Evolutionary conservation across 306 rosid species (phyloP).

Genomic region (Boehmeria nivea): DNA sequence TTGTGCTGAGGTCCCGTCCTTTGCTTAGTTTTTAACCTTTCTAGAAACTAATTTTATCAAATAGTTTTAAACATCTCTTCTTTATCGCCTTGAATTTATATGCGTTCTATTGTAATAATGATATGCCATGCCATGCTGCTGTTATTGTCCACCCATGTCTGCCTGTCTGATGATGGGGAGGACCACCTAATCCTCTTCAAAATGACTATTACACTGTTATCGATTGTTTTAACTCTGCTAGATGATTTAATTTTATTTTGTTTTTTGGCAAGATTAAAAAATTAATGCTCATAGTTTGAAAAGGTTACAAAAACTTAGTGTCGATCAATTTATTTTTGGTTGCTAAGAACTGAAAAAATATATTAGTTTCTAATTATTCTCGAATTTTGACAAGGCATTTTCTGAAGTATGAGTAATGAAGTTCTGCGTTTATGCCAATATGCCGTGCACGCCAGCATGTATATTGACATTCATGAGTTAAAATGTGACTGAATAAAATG

Average conservation of each 20-base stretch:
- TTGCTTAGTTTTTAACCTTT: slow-evolving; percentile 14
- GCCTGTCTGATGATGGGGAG: not conserved
- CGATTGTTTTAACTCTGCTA: no score
- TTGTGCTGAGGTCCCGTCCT: slow-evolving; percentile 80
- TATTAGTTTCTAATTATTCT: no score
- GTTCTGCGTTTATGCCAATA: no score
- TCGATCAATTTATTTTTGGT: no score
- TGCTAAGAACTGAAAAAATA: no score
- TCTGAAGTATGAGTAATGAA: no score
- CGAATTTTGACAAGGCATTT: no score
- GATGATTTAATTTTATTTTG: no score
- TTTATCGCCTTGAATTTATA: not conserved
- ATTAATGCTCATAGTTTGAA: no score
- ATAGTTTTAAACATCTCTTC: not conserved
- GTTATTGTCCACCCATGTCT: not conserved
- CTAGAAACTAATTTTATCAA: not conserved
- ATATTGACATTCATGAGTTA: not conserved
- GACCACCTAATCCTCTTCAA: not conserved
- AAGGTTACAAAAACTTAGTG: no score
- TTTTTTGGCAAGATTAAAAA: no score
- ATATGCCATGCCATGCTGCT: not conserved
- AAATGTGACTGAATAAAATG: not conserved
- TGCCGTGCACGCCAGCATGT: no score
- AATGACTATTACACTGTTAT: not conserved
- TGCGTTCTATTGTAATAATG: not conserved